Evolutionary conservation across 257 asterid species (phyloP), one percentile per base, ranked within the genome.

Genomic region (Nicotiana paniculata): DNA sequence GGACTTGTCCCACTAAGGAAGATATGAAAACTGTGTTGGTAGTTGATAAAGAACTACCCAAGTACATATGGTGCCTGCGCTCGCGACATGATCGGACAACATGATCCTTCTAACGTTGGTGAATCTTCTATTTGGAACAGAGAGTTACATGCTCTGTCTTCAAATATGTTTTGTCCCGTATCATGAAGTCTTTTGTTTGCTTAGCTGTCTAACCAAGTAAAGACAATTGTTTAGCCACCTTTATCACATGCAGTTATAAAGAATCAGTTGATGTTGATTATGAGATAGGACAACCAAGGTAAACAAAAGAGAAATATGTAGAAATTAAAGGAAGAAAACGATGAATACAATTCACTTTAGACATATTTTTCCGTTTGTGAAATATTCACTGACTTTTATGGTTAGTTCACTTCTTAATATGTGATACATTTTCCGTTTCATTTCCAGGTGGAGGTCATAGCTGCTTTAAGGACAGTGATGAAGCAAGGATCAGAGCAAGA

Each of bases 361-460:
- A 9, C 51, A 74, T 48, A 21, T 16, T 74, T 48, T 48, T 74
- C 59, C 21, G 46, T 46, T 74, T 51, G 26, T 75, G 79, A 75
- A 75, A 51, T 75, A 26, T 72, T 46, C 2, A 37, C 13, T 0
- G 15, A 7, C 79, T 72, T 46, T 6, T 21, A 28, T 51, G n/a
- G 80, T 51, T 11, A 8, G 79, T 21, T 61, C 43, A 51, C 58
- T 26, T 7, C 63, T 13, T 28, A 15, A 17, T 72, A 12, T 16
- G 53, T 24, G 79, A 74, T 35, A 74, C 9, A 12, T 26, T 74
- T 8, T 15, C 21, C 24, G 8, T 51, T 24, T 74, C 43, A 15
- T 74, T 67, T 77, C 62, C 90, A 95, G 99, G 98, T 72, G 99
- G 99, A 18, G 99, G 99, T 48, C 99, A 96, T 82, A 96, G 98